Conservation (phyloP, 805 yeast species). For the Candida coleopterorum region DNA sequence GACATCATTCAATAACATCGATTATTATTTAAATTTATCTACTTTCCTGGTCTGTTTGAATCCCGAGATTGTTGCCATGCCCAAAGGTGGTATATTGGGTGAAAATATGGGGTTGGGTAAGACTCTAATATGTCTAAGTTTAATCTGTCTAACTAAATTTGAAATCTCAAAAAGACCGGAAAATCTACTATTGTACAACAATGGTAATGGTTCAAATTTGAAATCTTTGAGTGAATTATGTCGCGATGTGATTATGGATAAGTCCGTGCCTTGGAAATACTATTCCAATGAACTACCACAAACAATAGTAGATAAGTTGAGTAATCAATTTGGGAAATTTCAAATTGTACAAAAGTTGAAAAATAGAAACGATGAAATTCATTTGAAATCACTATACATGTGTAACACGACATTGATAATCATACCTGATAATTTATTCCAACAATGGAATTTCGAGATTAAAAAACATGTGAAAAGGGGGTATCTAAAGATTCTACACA, state of each 20-base stretch:
- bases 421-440: constrained; percentile 61
- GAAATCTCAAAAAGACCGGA: constrained; percentile 46
- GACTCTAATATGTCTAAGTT: constrained; percentile 54
- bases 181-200: constrained; percentile 13
- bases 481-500: constrained; percentile 29
- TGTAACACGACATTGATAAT: constrained; percentile 55
- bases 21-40: constrained; percentile 34
- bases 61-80: constrained; percentile 43
- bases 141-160: constrained; percentile 50
- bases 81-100: constrained; percentile 60
- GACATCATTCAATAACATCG: background rate
- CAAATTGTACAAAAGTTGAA: constrained; percentile 21
- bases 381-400: constrained; percentile 30
- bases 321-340: constrained; percentile 42
- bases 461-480: constrained; percentile 46
- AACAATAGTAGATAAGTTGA: constrained; percentile 32
- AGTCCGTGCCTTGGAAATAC: constrained; percentile 57
- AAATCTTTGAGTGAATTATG: constrained; percentile 35
- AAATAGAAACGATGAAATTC: constrained; percentile 11
- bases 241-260: constrained; percentile 35
- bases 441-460: constrained; percentile 61
- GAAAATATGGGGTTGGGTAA: constrained; percentile 70
- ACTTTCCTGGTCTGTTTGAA: constrained; percentile 20
- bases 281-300: constrained; percentile 42
- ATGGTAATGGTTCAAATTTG: background rate